phyloP scores from a whole-genome alignment of 495 filamentous ascomycete species.

The Paragyromitra xinjiangensis region DNA sequence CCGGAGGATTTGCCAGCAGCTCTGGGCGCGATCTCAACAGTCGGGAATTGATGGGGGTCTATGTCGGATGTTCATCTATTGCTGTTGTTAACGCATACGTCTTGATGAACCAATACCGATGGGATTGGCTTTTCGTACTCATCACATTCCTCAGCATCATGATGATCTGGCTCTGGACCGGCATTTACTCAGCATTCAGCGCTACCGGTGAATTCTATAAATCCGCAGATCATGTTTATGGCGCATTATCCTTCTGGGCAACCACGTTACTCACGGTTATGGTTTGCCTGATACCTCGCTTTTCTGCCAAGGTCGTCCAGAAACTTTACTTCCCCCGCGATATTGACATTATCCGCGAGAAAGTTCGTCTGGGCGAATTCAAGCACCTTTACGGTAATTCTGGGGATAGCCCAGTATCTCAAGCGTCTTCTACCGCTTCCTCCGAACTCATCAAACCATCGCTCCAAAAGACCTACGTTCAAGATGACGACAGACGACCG shows the following conservation, averaged over 20 bases:
- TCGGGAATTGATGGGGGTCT: slow-evolving; percentile 80
- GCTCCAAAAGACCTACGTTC: slow-evolving; percentile 66
- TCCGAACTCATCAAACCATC: slow-evolving; percentile 71
- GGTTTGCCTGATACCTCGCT: slow-evolving; percentile 83
- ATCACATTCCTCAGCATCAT: slow-evolving; percentile 82
- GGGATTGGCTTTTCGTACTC: slow-evolving; percentile 94
- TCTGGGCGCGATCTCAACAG: slow-evolving; percentile 79
- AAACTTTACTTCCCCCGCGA: slow-evolving; percentile 93
- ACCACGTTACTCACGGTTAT: slow-evolving; percentile 76
- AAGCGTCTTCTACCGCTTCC: slow-evolving; percentile 63
- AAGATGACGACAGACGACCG: slow-evolving; percentile 81
- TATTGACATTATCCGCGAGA: slow-evolving; percentile 95
- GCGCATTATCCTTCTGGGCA: slow-evolving; percentile 84
- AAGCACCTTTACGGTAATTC: slow-evolving; percentile 70
- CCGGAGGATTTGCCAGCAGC: slow-evolving; percentile 71
- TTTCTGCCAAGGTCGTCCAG: slow-evolving; percentile 83
- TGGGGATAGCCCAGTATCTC: slow-evolving; percentile 31
- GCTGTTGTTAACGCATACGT: slow-evolving; percentile 93
- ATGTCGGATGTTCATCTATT: slow-evolving; percentile 79
- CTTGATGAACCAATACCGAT: slow-evolving; percentile 92
- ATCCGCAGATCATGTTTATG: slow-evolving; percentile 79
- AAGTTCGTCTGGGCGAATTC: slow-evolving; percentile 82
- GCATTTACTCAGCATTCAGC: slow-evolving; percentile 79
- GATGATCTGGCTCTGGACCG: slow-evolving; percentile 96
- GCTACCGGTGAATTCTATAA: slow-evolving; percentile 76